Base-by-base conservation (phyloP, 2,329 filamentous ascomycete genomes). In the Stagonosporopsis tanaceti region DNA sequence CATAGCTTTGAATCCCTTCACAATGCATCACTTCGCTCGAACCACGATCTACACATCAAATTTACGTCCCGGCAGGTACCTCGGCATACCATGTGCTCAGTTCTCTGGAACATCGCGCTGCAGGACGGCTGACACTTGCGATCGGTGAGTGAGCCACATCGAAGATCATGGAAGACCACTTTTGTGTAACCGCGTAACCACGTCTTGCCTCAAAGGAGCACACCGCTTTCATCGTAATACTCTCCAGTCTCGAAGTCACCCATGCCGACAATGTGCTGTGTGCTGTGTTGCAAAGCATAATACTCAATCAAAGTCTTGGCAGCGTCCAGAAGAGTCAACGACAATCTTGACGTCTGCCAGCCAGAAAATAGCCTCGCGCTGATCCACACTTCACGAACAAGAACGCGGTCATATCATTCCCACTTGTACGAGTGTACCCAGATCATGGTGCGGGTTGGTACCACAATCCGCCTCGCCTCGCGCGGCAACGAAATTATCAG, bases 81-180 rank as follows among this genome's bases (percentile, higher is more conserved):
- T 51, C 20, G 25, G 32, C 20, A 37, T 40, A 8, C 14, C 9
- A 35, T 42, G 32, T 35, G 34, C 38, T 42, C 6, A 14, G n/a
- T 7, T 8, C n/a, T 14, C 32, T 20, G 5, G 14, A 17, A 40
- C 22, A 25, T 28, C 7, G 11, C 4, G 30, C 20, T 34, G 20
- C 27, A 42, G 38, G 11, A 37, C 22, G 17, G 32, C 38, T 37
- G 32, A 45, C 9, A 11, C 17, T 48, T 25, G 32, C 42, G 54
- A 45, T 57, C 38, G 47, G 54, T 48, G 47, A 57, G 44, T 48
- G 25, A 50, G 39, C 20, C 14, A 35, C 20, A 17, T 30, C 15
- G 7, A 12, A 37, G 12, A 45, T 25, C 20, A 48, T 20, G 42
- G 15, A 20, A 15, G 25, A 42, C 17, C 11, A n/a, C 9, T 20